Evolutionary conservation across 169 alveolate species (phyloP).

Genomic region (Theileria orientalis): DNA sequence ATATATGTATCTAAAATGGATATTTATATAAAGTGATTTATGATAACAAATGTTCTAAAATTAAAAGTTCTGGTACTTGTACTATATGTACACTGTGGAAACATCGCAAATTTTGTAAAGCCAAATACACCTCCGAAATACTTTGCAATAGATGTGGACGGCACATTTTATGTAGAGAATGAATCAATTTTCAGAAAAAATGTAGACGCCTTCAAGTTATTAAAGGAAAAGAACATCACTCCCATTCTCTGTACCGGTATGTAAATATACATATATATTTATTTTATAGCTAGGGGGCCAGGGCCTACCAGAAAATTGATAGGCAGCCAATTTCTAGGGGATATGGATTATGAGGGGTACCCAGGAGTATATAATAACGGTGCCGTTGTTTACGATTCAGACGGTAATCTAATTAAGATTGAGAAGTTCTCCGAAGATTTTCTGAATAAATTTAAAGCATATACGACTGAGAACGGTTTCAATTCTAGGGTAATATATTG

Average conservation of each 20-base stretch:
- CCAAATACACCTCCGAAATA: constrained; percentile 23
- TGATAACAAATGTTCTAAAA: too few species aligned
- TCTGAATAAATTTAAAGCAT: neutral
- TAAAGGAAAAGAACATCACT: neutral
- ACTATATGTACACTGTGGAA: too few species aligned
- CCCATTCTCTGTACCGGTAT: constrained; percentile 25
- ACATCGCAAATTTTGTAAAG: neutral
- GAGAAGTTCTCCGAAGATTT: neutral
- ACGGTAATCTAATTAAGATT: constrained; percentile 13
- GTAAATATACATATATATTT: neutral
- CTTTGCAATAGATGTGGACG: constrained; percentile 25
- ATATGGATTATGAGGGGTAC: too few species aligned
- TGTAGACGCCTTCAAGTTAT: neutral
- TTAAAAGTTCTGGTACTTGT: too few species aligned
- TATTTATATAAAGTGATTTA: too few species aligned
- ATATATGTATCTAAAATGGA: too few species aligned
- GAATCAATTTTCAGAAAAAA: neutral
- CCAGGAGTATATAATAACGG: constrained; percentile 27
- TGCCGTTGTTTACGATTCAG: constrained; percentile 13
- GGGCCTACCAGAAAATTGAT: neutral
- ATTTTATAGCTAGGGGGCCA: neutral
- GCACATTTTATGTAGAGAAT: neutral
- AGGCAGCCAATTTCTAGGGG: neutral
- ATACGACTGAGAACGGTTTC: neutral
- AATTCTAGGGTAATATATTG: neutral